Conservation (phyloP, 805 yeast genomes). For the Saccharomycopsis sp. region DNA sequence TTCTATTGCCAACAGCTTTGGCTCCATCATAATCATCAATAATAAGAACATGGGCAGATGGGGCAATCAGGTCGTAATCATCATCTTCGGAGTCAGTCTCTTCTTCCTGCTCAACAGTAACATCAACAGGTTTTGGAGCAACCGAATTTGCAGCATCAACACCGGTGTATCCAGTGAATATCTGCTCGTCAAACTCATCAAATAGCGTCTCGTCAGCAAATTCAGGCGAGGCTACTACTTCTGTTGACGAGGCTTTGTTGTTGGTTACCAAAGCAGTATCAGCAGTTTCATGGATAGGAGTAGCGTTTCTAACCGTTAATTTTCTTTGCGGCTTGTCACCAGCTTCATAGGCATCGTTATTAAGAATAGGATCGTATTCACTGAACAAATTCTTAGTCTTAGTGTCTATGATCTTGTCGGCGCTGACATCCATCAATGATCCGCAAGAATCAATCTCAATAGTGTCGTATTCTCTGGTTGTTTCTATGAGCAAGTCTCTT, state of each 20-base stretch:
- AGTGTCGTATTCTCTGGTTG: slow-evolving; percentile 7
- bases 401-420: slow-evolving; percentile 10
- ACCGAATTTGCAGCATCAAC: background rate
- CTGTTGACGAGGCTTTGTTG: background rate
- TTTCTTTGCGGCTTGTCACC: slow-evolving; percentile 3
- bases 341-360: background rate
- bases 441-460: slow-evolving; percentile 11
- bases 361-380: slow-evolving; percentile 7
- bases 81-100: background rate
- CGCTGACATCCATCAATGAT: background rate
- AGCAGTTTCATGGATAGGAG: background rate
- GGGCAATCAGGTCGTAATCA: background rate
- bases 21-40: background rate
- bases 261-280: background rate
- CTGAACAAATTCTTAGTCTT: slow-evolving; percentile 8
- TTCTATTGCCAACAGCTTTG: background rate
- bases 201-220: background rate
- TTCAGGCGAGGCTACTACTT: background rate
- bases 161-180: slow-evolving; percentile 5
- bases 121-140: background rate
- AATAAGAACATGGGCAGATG: background rate
- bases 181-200: background rate
- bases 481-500: slow-evolving; percentile 2
- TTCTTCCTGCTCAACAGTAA: background rate
- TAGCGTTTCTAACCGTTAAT: slow-evolving; percentile 6